Conservation (phyloP, 2,329 filamentous ascomycete genomes). For the Cordyceps cateniannulata region DNA sequence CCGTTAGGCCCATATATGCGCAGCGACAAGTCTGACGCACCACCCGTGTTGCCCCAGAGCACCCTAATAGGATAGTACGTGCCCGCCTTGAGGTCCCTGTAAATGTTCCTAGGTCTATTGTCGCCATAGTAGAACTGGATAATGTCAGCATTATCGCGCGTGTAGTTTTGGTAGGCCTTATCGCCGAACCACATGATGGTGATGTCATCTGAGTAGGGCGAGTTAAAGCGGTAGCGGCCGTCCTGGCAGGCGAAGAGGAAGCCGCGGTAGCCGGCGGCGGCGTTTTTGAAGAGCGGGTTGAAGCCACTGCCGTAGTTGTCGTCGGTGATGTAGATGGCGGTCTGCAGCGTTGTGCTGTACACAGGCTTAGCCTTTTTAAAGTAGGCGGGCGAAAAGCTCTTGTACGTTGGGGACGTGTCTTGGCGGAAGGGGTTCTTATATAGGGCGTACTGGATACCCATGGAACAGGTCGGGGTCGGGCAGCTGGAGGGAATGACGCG, state of each 20-base stretch:
- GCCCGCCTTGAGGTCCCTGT: constrained; percentile 4
- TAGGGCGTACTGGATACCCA: not conserved
- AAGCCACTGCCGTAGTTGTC: not conserved
- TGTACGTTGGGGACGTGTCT: not conserved
- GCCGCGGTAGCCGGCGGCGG: not conserved
- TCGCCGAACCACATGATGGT: constrained; percentile 14
- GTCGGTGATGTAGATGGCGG: constrained; percentile 9
- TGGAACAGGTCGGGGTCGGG: constrained; percentile 5
- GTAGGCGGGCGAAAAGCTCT: constrained; percentile 3
- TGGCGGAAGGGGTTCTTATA: constrained; percentile 4
- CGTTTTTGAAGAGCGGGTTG: constrained; percentile 8
- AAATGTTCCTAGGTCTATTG: constrained; percentile 1
- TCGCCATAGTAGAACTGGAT: constrained; percentile 13
- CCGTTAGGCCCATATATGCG: constrained; percentile 13
- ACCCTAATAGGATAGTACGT: constrained; percentile 14
- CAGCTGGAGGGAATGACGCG: not conserved
- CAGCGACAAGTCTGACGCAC: constrained; percentile 9
- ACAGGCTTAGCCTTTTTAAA: not conserved
- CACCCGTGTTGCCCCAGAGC: constrained; percentile 12
- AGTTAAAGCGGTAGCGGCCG: constrained; percentile 13
- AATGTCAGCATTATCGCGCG: constrained; percentile 12
- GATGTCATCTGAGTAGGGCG: constrained; percentile 14
- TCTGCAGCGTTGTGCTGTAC: not conserved
- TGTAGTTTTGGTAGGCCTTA: constrained; percentile 3
- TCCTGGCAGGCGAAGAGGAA: constrained; percentile 13